A percentile compares a stretch with the other conserved stretches of the same genome.
Conservation (phyloP, 2,329 filamentous ascomycete species). For the Ceratocystis papillata region DNA sequence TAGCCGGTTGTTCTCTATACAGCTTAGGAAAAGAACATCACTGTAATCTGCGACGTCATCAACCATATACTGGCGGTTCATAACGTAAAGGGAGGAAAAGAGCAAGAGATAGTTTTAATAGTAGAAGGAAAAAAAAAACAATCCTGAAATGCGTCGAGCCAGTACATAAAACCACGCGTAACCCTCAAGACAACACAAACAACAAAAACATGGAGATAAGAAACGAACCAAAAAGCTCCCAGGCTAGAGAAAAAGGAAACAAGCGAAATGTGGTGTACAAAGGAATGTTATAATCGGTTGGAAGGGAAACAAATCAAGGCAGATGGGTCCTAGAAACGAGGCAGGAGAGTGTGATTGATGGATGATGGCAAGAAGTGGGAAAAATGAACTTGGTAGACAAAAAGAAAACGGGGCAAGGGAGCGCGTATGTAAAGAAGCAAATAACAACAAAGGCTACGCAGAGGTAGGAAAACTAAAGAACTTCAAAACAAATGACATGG, state of each 20-base stretch:
- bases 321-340: background rate
- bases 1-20: too few species aligned
- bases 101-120: background rate
- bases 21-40: background rate
- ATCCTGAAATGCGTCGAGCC: slow-evolving; percentile 1
- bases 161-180: background rate
- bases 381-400: background rate
- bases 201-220: background rate
- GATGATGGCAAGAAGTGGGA: background rate
- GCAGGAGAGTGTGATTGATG: background rate
- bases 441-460: too few species aligned
- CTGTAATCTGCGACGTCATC: too few species aligned
- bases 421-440: background rate
- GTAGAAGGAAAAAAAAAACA: background rate
- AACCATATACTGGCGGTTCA: background rate
- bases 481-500: slow-evolving; percentile 5
- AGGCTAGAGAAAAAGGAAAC: background rate
- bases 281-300: background rate
- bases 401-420: background rate
- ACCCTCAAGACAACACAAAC: background rate
- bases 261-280: background rate
- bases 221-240: background rate
- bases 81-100: too few species aligned
- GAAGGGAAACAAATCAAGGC: background rate
- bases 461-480: background rate